Base-by-base conservation (phyloP, 148 eudicot genomes). In the Pouteria glomerata region DNA sequence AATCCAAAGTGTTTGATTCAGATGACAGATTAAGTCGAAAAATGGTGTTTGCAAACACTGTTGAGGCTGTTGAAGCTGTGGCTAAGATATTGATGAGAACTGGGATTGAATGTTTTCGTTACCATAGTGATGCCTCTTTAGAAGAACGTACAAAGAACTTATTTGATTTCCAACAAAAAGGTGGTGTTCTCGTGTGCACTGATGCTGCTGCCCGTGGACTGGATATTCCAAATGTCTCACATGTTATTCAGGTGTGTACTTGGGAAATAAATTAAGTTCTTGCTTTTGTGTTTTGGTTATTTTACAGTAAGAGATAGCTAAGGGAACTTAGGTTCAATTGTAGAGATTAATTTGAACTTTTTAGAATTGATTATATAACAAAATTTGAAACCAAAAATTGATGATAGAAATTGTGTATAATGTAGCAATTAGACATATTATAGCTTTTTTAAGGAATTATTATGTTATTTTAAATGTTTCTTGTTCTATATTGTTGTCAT, bases 191-290 rank as follows among this genome's bases (percentile, higher is more conserved):
- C 37, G 97, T 94, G 51, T 94, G 96, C 79, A 94, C 98, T 73
- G 98, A 89, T 83, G 95, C 97, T 61, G 97, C 96, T 69, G 96
- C 97, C 63, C 97, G 97, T 77, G 98, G 98, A 65, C 86, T 91
- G 44, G 98, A 93, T 69, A 79, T 90, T 71, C 95, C 95, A 63
- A 82, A 89, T 71, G 79, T 91, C 65, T 91, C 97, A 63, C 98
- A 94, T 78, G 96, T 94, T 59, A 91, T 94, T 80, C 98, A 94
- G 98, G 98, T n/a, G n/a, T n/a, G n/a, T 93, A 66, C 45, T 50
- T 68, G 35, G 35, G 30, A 29, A 41, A 51, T 31, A 24, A 29
- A 10, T 51, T 34, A 16, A n/a, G 27, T 44, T 58, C 66, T 51
- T 10, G 65, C 44, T 71, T 71, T 15, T n/a, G 30, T 29, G 23